phyloP scores from a whole-genome alignment of 2,329 filamentous ascomycete species.

The Salinomyces thailandicus region DNA sequence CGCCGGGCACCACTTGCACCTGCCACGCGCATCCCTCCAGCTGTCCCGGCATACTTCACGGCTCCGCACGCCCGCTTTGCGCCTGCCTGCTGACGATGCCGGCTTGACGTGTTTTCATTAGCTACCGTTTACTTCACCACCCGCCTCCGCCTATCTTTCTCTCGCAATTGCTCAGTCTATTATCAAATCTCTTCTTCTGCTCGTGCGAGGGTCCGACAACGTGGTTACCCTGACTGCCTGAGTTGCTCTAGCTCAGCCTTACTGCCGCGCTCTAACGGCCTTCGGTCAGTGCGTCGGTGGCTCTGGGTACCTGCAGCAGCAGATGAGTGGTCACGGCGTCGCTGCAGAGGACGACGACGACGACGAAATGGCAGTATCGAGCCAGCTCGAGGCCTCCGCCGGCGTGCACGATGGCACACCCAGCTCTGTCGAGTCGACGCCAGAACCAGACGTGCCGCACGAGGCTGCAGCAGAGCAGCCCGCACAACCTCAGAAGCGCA shows the following conservation, averaged over 20 bases:
- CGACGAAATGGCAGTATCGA: slow-evolving; percentile 34
- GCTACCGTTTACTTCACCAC: slow-evolving; percentile 40
- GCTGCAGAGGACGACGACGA: slow-evolving; percentile 13
- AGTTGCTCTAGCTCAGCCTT: slow-evolving; percentile 2
- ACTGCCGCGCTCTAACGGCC: slow-evolving; percentile 17
- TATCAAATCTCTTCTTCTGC: slow-evolving; percentile 16
- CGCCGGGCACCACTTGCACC: too few relatives aligned
- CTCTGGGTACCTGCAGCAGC: slow-evolving; percentile 35
- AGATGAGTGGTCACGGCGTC: slow-evolving; percentile 39
- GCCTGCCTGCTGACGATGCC: not conserved
- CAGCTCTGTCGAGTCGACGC: slow-evolving; percentile 39
- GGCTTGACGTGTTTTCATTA: slow-evolving; percentile 32
- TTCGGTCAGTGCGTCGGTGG: slow-evolving; percentile 15
- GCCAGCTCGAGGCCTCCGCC: slow-evolving; percentile 32
- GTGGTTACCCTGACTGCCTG: slow-evolving; percentile 5
- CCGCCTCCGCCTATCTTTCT: slow-evolving; percentile 13
- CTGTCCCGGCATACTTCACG: too few relatives aligned
- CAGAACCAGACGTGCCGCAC: slow-evolving; percentile 33
- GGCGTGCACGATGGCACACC: slow-evolving; percentile 32
- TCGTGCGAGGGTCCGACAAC: slow-evolving; percentile 7
- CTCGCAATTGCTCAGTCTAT: slow-evolving; percentile 18
- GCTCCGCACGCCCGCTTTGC: not conserved
- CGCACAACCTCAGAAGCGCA: slow-evolving; percentile 65
- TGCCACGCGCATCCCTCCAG: too few relatives aligned
- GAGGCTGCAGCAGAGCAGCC: slow-evolving; percentile 34